Conservation (phyloP, 495 filamentous ascomycete species). For the Neurospora sp. region DNA sequence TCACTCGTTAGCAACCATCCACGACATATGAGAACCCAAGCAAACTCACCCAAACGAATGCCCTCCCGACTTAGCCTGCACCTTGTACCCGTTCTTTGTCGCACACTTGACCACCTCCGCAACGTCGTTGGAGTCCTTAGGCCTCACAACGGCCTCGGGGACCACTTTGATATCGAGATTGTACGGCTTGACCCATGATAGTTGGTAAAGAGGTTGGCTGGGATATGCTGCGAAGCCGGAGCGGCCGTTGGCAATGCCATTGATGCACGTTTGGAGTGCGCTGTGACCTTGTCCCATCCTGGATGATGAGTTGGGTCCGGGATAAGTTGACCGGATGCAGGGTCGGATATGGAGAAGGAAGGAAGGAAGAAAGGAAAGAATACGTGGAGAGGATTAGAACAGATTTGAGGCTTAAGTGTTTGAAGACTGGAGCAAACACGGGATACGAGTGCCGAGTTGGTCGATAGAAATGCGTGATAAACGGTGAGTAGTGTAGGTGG, state of each 20-base stretch:
- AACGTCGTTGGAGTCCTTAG: slow-evolving; percentile 46
- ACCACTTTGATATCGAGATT: slow-evolving; percentile 54
- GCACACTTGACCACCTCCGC: slow-evolving; percentile 52
- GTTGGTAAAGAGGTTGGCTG: slow-evolving; percentile 27
- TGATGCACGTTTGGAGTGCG: slow-evolving; percentile 29
- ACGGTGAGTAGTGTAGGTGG: neutral
- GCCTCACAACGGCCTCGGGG: slow-evolving; percentile 54
- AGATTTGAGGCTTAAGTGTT: neutral
- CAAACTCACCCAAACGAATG: slow-evolving; percentile 52
- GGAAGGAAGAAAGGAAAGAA: neutral
- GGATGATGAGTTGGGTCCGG: neutral
- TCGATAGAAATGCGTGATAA: neutral
- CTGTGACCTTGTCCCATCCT: slow-evolving; percentile 20
- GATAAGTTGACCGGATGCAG: neutral
- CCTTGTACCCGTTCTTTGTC: slow-evolving; percentile 39
- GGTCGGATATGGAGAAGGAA: neutral
- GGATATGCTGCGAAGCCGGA: slow-evolving; percentile 32
- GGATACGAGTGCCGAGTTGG: neutral
- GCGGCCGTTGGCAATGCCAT: slow-evolving; percentile 30
- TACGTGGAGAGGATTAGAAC: neutral
- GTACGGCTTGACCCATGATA: slow-evolving; percentile 41
- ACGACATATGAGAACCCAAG: neutral
- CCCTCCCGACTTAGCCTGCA: slow-evolving; percentile 62
- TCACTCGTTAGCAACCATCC: slow-evolving; percentile 1
- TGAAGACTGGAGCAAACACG: neutral